A percentile compares a stretch with the other conserved stretches of the same genome.
phyloP scores from a whole-genome alignment of 1,284 basidiomycete genomes.

The Moesziomyces aphidis region DNA sequence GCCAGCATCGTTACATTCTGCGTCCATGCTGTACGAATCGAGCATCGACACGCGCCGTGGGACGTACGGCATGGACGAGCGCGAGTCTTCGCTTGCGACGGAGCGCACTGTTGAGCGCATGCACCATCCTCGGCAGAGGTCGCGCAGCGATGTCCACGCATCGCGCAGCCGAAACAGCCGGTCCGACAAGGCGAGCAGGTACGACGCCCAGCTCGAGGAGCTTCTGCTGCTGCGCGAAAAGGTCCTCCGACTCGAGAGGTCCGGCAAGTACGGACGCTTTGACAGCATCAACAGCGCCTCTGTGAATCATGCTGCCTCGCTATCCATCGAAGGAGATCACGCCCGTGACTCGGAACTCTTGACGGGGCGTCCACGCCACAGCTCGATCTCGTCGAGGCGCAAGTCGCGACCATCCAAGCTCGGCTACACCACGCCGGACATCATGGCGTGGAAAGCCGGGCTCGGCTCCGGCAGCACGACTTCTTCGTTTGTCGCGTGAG shows the following conservation, averaged over 20 bases:
- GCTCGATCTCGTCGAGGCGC: slow-evolving; percentile 7
- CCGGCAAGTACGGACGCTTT: slow-evolving; percentile 4
- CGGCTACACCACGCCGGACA: slow-evolving; percentile 35
- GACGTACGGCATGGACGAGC: background rate
- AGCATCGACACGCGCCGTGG: background rate
- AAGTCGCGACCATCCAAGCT: slow-evolving; percentile 17
- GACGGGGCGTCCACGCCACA: slow-evolving; percentile 2
- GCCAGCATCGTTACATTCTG: slow-evolving; percentile 4
- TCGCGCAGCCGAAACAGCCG: slow-evolving; percentile 9
- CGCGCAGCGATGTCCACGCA: slow-evolving; percentile 14
- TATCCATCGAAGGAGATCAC: background rate
- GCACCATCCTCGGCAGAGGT: slow-evolving; percentile 7
- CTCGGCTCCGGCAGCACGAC: slow-evolving; percentile 2
- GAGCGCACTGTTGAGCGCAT: slow-evolving; percentile 1
- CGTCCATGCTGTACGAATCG: slow-evolving; percentile 2
- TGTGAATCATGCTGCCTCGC: background rate
- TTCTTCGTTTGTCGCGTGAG: slow-evolving; percentile 2
- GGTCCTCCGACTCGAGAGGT: slow-evolving; percentile 4
- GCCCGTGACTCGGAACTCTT: background rate
- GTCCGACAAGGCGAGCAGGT: slow-evolving; percentile 8
- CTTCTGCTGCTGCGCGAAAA: slow-evolving; percentile 22
- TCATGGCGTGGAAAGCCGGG: slow-evolving; percentile 36
- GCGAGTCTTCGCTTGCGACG: background rate
- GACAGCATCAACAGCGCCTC: slow-evolving; percentile 2
- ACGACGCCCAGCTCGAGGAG: slow-evolving; percentile 24